These are phyloP conservation scores for Aciculoconidium aculeatum DNA, from an alignment of 805 yeast genomes.

Conservation along the genomic window DNA sequence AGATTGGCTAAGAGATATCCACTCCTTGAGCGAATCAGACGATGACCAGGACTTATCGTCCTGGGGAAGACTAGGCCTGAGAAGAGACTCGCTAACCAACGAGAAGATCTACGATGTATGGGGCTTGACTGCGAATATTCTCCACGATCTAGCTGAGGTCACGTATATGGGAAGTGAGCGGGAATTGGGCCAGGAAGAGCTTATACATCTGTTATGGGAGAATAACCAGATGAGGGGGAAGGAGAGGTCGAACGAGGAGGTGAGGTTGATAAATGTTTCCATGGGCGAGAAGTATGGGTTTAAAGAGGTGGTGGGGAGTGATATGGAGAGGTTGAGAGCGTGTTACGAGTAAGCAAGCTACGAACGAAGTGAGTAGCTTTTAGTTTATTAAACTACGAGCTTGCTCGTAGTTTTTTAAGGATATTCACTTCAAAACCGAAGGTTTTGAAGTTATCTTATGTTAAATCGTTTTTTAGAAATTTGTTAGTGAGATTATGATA, in stretches of 20 bases:
- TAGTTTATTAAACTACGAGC: no score
- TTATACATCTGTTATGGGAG: conserved; percentile 51
- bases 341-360: no score
- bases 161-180: conserved; percentile 24
- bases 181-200: conserved; percentile 58
- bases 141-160: conserved; percentile 64
- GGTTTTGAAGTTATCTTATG: no score
- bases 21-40: conserved; percentile 53
- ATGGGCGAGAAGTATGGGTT: conserved; percentile 33
- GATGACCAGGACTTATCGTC: conserved; percentile 28
- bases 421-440: no score
- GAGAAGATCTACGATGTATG: conserved; percentile 62
- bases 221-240: conserved; percentile 50
- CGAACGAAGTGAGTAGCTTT: no score
- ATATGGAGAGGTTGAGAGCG: conserved; percentile 35
- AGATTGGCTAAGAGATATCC: conserved; percentile 54
- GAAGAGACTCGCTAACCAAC: conserved; percentile 33
- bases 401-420: no score
- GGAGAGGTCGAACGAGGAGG: conserved; percentile 49
- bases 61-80: conserved; percentile 38
- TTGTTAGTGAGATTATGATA: no score
- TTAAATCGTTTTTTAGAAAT: no score
- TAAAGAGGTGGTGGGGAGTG: conserved; percentile 38
- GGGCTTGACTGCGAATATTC: conserved; percentile 78
- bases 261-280: conserved; percentile 37